Evolutionary conservation across 2,329 filamentous ascomycete genomes (phyloP), one percentile per base, ranked within the genome.

Genomic region (Colletotrichum lini): DNA sequence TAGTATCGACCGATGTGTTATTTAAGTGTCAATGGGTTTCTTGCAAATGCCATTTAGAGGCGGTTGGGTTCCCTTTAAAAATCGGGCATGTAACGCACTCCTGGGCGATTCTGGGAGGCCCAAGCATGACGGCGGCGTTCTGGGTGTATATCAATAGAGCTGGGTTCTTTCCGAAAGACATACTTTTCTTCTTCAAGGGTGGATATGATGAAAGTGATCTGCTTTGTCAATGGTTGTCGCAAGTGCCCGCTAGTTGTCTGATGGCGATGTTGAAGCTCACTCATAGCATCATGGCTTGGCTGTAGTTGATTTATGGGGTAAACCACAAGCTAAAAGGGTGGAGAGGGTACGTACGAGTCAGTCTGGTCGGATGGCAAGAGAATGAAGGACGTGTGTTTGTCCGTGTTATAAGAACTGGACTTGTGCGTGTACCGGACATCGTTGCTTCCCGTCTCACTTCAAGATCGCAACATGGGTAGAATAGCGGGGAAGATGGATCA

Each of bases 91-190:
- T 47, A 50, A 63, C 45, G 61, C 50, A 50, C 49, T 67, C 42
- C 57, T 56, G 47, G 60, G 57, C 57, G 57, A 52, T 50, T 53
- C 63, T 56, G 30, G 57, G 42, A 70, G 21, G 54, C 44, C 67
- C 12, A 54, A 64, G 57, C 64, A 70, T 67, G 52, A 67, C 16
- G 26, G 45, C 44, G 68, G 68, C 64, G 68, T 70, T 67, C 10
- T 45, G 21, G 68, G 68, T 52, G 64, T 45, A 62, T n/a, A 50
- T n/a, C 35, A 10, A 67, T 70, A 70, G 64, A 70, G 50, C 49
- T 47, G 35, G 56, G 63, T 21, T 45, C 45, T 58, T 30, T 12
- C 52, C 52, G 4, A n/a, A 40, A 44, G 35, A 35, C 60, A 60
- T 58, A 30, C 42, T 16, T 44, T 30, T 49, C 9, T 53, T 53